Base-by-base conservation (phyloP, 306 rosid genomes). In the Corylus americana region DNA sequence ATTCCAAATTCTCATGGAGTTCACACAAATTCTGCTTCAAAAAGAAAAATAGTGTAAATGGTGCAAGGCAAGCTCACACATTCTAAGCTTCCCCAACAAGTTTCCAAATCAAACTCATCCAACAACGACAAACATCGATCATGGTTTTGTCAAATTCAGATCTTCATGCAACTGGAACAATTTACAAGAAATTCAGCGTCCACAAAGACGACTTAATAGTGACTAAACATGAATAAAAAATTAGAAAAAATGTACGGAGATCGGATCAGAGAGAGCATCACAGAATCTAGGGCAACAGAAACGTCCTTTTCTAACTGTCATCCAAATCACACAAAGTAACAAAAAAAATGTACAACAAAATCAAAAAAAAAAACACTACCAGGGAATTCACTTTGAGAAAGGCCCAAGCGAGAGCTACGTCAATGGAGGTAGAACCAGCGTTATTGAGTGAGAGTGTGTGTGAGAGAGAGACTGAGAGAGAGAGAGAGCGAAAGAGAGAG, bases 241-340 rank as follows among this genome's bases (percentile, higher is more conserved):
- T 35, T 64, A 17, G 53, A 79, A 5, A 55, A 79, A 5, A 57
- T n/a, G 76, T 67, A 45, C 45, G 63, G 64, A 87, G 86, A 91
- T 86, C 90, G 57, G 95, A 91, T 89, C 97, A 80, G 86, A 80
- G 78, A 51, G 17, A 72, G 75, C 74, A 59, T 64, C 80, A 69
- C 74, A 59, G 76, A 88, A 84, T 82, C 90, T 80, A 81, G 85
- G 89, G 91, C 76, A 82, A 74, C 62, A 73, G 74, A 78, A 84
- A 75, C 80, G 82, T 62, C 84, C 31, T 76, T 61, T 75, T 74
- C 61, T 4, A 63, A 73, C 70, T 64, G 76, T 42, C 71, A 80
- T 31, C 62, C 20, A 78, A 73, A 58, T 73, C 37, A 37, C 5
- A 44, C 14, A 59, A 73, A n/a, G 77, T 54, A 74, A 44, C 50